Percentiles rank a stretch among this genome's conserved stretches.
Conservation (phyloP, 2,329 filamentous ascomycete genomes). For the Beauveria pseudobassiana region DNA sequence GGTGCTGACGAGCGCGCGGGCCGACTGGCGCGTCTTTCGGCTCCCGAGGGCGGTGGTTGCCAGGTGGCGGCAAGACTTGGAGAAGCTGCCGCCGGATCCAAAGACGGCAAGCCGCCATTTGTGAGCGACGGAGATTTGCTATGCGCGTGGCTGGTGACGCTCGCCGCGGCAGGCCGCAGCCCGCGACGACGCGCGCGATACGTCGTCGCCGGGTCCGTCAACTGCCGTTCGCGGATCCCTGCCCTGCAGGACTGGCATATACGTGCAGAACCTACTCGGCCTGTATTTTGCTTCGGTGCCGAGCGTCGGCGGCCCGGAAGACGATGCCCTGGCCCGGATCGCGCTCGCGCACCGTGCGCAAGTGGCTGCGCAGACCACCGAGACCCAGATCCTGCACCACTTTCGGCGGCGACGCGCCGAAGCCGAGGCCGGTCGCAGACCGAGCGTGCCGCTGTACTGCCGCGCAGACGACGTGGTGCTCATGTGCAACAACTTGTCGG, state of each 20-base stretch:
- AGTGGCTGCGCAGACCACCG: not conserved
- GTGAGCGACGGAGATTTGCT: conserved; percentile 38
- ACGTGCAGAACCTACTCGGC: not conserved
- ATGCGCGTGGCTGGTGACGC: conserved; percentile 28
- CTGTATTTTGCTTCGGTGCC: not conserved
- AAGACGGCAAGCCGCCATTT: conserved; percentile 22
- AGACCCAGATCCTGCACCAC: not conserved
- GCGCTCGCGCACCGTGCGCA: not conserved
- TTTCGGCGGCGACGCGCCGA: not conserved
- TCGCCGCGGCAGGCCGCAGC: conserved; percentile 7
- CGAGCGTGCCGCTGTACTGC: not conserved
- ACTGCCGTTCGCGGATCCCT: conserved; percentile 12
- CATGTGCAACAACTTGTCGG: conserved; percentile 1
- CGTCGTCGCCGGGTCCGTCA: conserved; percentile 16
- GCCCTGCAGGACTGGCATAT: not conserved
- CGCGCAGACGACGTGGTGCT: not conserved
- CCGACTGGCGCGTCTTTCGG: not conserved
- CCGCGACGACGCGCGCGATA: conserved; percentile 13
- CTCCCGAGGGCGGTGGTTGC: not conserved
- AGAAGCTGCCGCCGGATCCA: conserved; percentile 17
- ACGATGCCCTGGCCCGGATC: not conserved
- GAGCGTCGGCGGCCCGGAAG: not conserved
- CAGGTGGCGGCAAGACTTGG: not conserved
- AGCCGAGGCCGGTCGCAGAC: not conserved
- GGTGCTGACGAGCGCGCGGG: not conserved